Percentiles rank a stretch among this genome's conserved stretches.
phyloP scores from a whole-genome alignment of 768 basidiomycete genomes.

The Hypholoma fasciculare region DNA sequence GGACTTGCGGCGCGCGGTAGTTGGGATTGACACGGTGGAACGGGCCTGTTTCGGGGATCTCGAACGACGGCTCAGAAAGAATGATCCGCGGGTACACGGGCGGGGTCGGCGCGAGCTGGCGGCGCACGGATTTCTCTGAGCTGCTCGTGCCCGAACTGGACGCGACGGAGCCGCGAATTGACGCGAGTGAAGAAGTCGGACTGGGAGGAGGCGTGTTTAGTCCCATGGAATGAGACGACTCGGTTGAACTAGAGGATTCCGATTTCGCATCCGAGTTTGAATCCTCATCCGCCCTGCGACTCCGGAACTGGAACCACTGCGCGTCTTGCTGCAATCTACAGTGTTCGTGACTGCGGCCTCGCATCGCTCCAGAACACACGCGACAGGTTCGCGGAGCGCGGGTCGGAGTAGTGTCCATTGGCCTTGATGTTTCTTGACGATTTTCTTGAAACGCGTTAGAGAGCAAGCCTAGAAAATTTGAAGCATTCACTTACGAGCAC shows the following conservation, averaged over 20 bases:
- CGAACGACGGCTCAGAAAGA: not conserved
- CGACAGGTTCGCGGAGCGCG: not conserved
- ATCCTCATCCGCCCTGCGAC: not conserved
- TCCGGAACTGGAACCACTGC: not conserved
- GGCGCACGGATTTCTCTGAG: not conserved
- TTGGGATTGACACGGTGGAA: constrained; percentile 15
- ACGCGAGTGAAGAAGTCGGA: not conserved
- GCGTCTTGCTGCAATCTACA: not conserved
- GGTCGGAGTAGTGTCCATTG: not conserved
- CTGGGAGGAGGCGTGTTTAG: not conserved
- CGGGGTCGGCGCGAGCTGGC: not conserved
- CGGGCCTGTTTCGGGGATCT: constrained; percentile 3
- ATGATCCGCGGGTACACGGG: not conserved
- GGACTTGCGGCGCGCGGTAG: not conserved
- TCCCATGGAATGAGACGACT: not conserved
- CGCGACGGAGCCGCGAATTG: not conserved
- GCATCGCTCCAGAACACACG: not conserved
- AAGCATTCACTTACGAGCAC: not conserved
- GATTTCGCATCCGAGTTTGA: not conserved
- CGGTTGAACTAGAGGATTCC: not conserved
- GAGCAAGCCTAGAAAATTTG: not conserved
- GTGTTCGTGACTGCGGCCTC: not conserved
- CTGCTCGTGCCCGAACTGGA: not conserved
- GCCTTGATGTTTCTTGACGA: not conserved
- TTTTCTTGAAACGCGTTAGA: not conserved